Base-by-base conservation (phyloP, 495 filamentous ascomycete genomes). In the Daldinia childiae region DNA sequence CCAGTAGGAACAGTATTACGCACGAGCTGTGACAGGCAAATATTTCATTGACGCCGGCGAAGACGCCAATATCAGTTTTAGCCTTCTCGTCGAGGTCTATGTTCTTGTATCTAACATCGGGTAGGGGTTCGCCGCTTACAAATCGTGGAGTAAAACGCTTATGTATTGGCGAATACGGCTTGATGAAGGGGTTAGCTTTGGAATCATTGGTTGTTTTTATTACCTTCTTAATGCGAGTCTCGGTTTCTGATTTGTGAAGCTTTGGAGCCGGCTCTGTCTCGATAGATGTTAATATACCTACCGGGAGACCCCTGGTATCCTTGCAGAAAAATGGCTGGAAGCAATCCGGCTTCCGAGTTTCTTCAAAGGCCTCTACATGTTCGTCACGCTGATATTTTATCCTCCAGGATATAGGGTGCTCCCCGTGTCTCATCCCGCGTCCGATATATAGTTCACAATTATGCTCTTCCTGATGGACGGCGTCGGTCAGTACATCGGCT, bases 351-450 rank as follows among this genome's bases (percentile, higher is more conserved):
- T 41, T 41, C 15, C 43, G 19, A 48, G 17, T 24, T 11, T 24
- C 43, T 48, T 48, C 17, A 24, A 24, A 48, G 43, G 43, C 43
- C 9, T 48, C 17, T 8, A 24, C 3, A 19, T 24, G 7, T 1
- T 48, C 43, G 11, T 5, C 3, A 12, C 0, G 19, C 43, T 48
- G 43, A 11, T 48, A 21, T 0, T 12, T 12, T 24, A 5, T 5
- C 24, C 43, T 48, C 43, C 43, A 48, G 17, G 19, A 12, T 21
- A 48, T 24, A 11, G 43, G 43, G 9, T 24, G 43, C 19, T 64
- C 67, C 3, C 61, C 61, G 15, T 43, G 7, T 36, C 66, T 39
- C 32, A n/a, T 36, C 5, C 39, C 34, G 4, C 38, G 45, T 19
- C 61, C 61, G 8, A 27, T n/a, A 41, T 60, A 61, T 60, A 9